Conservation (phyloP, 495 filamentous ascomycete genomes). For the Penicillium pulvis region DNA sequence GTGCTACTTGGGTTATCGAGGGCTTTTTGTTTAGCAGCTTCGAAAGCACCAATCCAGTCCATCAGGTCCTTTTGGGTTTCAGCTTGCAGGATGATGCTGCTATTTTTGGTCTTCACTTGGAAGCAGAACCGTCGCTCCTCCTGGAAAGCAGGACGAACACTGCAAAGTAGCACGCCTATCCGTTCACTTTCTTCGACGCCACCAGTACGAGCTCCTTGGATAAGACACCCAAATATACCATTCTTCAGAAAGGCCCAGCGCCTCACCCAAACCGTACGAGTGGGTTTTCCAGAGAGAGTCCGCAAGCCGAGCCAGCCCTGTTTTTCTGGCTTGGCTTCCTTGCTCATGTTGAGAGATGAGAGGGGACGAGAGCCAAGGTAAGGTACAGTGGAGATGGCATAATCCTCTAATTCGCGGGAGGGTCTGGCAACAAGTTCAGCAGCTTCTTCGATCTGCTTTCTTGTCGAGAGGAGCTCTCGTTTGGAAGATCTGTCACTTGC, state of each 20-base stretch:
- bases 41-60: conserved; percentile 91
- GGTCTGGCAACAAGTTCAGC: conserved; percentile 71
- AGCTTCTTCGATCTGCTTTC: conserved; percentile 80
- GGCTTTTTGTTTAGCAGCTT: conserved; percentile 88
- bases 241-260: conserved; percentile 95
- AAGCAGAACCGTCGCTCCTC: conserved; percentile 97
- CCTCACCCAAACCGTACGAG: conserved; percentile 81
- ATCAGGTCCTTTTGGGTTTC: conserved; percentile 88
- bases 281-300: conserved; percentile 82
- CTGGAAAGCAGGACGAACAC: conserved; percentile 82
- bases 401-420: conserved; percentile 90
- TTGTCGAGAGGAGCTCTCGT: conserved; percentile 73
- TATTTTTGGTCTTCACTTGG: conserved; percentile 97
- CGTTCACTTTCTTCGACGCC: conserved; percentile 95
- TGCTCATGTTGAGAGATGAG: conserved; percentile 51
- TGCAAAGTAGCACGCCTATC: conserved; percentile 93
- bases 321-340: conserved; percentile 64
- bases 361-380: conserved; percentile 75
- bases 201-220: conserved; percentile 79
- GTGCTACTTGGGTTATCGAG: conserved; percentile 74
- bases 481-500: conserved; percentile 74
- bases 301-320: conserved; percentile 93
- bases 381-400: conserved; percentile 81
- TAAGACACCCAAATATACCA: conserved; percentile 93
- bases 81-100: conserved; percentile 84